Conservation (phyloP, 2,329 filamentous ascomycete genomes). For the Epichloe coenophiala region DNA sequence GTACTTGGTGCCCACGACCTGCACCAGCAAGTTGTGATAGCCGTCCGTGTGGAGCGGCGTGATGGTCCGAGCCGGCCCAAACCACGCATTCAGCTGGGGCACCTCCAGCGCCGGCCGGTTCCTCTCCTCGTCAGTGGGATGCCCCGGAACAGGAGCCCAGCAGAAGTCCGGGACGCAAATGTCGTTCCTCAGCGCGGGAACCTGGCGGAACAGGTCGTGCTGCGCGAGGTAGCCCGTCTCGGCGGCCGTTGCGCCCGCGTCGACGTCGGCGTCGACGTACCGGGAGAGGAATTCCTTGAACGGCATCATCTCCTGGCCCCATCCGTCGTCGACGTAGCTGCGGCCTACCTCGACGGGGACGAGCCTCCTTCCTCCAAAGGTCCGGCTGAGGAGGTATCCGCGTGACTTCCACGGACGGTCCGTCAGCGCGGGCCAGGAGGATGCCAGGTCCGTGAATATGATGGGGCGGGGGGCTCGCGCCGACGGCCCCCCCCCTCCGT, state of each 20-base stretch:
- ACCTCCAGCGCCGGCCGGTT: slow-evolving; percentile 33
- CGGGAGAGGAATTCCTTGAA: slow-evolving; percentile 57
- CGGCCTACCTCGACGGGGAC: slow-evolving; percentile 78
- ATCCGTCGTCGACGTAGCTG: slow-evolving; percentile 74
- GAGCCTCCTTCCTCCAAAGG: slow-evolving; percentile 62
- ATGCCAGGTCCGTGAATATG: slow-evolving; percentile 51
- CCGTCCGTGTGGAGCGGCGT: slow-evolving; percentile 89
- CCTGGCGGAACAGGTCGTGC: slow-evolving; percentile 73
- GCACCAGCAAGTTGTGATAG: slow-evolving; percentile 83
- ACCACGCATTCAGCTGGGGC: slow-evolving; percentile 80
- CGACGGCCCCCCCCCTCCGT: too few relatives aligned
- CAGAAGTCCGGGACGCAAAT: slow-evolving; percentile 75
- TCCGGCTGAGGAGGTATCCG: slow-evolving; percentile 58
- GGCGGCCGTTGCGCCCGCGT: background rate
- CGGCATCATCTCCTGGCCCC: slow-evolving; percentile 69
- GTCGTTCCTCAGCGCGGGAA: slow-evolving; percentile 63
- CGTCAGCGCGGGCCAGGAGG: slow-evolving; percentile 63
- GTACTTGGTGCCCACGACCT: slow-evolving; percentile 85
- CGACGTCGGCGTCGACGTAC: slow-evolving; percentile 33
- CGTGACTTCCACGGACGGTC: slow-evolving; percentile 58
- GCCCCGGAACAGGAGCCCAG: slow-evolving; percentile 53
- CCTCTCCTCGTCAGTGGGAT: slow-evolving; percentile 25
- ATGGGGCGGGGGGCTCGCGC: slow-evolving; percentile 40
- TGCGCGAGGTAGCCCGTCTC: slow-evolving; percentile 74
- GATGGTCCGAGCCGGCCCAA: slow-evolving; percentile 76